Conservation (phyloP, 148 eudicot genomes). For the Heliamphora exappendiculata region DNA sequence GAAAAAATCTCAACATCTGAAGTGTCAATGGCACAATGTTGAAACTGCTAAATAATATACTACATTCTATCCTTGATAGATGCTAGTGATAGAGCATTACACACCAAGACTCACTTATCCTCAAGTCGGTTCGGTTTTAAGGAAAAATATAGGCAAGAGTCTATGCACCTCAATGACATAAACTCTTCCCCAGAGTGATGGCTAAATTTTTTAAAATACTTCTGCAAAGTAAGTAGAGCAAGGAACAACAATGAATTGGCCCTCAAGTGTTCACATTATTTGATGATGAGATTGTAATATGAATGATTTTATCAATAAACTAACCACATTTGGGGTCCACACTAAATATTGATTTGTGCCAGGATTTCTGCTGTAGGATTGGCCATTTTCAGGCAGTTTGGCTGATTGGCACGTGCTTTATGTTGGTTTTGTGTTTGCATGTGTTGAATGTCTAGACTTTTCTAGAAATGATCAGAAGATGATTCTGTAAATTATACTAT, state of each 20-base stretch:
- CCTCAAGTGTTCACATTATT: background rate
- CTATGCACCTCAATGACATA: too few relatives aligned
- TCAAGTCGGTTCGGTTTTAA: too few relatives aligned
- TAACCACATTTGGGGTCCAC: background rate
- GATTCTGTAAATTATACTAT: background rate
- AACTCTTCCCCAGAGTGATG: background rate
- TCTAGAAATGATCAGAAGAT: background rate
- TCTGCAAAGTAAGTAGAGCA: background rate
- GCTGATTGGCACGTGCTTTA: background rate
- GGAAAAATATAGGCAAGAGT: too few relatives aligned
- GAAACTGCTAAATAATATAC: background rate
- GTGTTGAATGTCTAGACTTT: background rate
- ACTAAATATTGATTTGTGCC: too few relatives aligned
- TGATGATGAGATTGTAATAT: background rate
- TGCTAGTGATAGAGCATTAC: too few relatives aligned
- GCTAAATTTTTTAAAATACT: background rate
- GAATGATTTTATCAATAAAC: background rate
- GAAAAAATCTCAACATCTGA: background rate
- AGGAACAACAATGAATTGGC: background rate
- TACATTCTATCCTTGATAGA: too few relatives aligned
- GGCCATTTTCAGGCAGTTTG: constrained; percentile 1
- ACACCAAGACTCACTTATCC: too few relatives aligned
- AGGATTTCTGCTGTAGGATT: background rate
- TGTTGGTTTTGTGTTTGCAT: background rate
- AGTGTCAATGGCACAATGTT: background rate